Evolutionary conservation across 2,329 filamentous ascomycete genomes (phyloP).

Genomic region (Alternaria sp.): DNA sequence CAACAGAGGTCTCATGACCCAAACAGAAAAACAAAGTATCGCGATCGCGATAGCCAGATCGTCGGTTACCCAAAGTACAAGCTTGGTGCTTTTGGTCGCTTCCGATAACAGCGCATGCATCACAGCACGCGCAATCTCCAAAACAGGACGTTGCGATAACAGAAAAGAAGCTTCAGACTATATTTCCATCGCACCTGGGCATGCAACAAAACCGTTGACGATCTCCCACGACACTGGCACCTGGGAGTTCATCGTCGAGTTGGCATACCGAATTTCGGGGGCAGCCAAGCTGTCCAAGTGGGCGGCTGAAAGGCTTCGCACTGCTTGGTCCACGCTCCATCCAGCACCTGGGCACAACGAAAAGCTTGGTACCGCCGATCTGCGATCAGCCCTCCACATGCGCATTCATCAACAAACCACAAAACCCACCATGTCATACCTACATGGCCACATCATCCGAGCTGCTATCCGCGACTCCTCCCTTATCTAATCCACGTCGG

Average conservation of each 20-base stretch:
- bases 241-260: not conserved
- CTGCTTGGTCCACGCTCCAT: slow-evolving; percentile 3
- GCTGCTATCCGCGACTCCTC: not conserved
- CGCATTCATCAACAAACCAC: not conserved
- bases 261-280: not conserved
- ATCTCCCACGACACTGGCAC: not conserved
- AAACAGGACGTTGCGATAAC: not conserved
- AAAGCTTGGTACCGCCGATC: slow-evolving; percentile 1
- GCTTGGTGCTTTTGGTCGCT: not conserved
- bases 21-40: not conserved
- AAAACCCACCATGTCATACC: not conserved
- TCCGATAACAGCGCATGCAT: not conserved
- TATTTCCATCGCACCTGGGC: not conserved
- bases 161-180: not conserved
- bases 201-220: not conserved
- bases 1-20: not conserved
- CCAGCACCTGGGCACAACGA: not conserved
- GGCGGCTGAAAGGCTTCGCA: slow-evolving; percentile 6
- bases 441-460: not conserved
- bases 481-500: not conserved
- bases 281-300: slow-evolving; percentile 4
- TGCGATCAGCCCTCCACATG: not conserved
- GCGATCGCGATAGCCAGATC: not conserved
- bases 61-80: not conserved
- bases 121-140: not conserved